Conservation (phyloP, 345 rosid genomes). For the Turnera subulata region DNA sequence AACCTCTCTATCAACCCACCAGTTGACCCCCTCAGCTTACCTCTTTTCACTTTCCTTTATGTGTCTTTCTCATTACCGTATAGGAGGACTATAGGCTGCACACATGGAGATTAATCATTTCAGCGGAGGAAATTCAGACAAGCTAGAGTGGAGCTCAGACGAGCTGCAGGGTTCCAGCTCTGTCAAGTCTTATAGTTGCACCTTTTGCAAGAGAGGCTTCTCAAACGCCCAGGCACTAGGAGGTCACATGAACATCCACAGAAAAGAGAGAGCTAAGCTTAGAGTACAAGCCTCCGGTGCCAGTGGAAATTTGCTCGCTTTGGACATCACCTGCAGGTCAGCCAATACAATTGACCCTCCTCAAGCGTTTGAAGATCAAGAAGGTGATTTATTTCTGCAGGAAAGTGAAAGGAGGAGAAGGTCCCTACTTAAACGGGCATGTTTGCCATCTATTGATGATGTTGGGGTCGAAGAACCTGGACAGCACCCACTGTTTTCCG, state of each 20-base stretch:
- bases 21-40: conserved; percentile 22
- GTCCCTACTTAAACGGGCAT: no score
- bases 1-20: conserved; percentile 12
- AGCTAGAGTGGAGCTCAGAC: conserved; percentile 15
- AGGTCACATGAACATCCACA: conserved; percentile 33
- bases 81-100: no score
- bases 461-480: not conserved
- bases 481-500: not conserved
- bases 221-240: conserved; percentile 29
- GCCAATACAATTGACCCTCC: not conserved
- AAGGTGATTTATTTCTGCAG: not conserved
- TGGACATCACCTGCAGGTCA: conserved; percentile 14
- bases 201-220: conserved; percentile 31
- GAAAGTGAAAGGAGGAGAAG: not conserved
- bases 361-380: not conserved
- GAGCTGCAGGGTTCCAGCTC: conserved; percentile 9
- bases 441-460: no score
- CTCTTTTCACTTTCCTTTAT: not conserved
- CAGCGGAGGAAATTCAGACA: conserved; percentile 17
- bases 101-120: conserved; percentile 22
- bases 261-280: conserved; percentile 32
- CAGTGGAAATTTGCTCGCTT: conserved; percentile 26
- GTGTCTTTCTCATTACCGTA: not conserved
- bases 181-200: conserved; percentile 28
- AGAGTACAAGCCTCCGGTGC: conserved; percentile 5